Percentiles rank a stretch among this genome's conserved stretches.
Evolutionary conservation across 1,284 basidiomycete species (phyloP).

Genomic region (Pseudozyma flocculosa): DNA sequence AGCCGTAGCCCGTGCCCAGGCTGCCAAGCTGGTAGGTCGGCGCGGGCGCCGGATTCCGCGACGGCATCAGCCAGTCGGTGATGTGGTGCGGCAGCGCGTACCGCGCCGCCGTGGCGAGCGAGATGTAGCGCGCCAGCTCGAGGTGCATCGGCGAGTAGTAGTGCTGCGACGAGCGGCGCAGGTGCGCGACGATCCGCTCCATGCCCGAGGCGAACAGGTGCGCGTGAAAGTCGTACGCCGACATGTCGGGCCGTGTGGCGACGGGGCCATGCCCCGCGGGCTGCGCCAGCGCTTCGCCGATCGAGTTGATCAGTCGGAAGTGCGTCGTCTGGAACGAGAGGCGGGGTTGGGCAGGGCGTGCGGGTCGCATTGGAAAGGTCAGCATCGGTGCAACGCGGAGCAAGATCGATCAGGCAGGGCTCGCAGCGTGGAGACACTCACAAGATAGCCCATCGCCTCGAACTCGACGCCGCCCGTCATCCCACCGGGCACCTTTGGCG

Average conservation of each 20-base stretch:
- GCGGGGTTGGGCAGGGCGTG: no score
- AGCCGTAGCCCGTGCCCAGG: no score
- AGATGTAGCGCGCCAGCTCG: constrained; percentile 42
- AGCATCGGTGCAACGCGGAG: no score
- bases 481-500: constrained; percentile 89
- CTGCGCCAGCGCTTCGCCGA: constrained; percentile 20
- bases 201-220: constrained; percentile 39
- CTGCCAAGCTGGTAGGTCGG: background rate
- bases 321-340: constrained; percentile 33
- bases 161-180: constrained; percentile 31
- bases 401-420: no score
- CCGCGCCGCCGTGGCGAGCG: constrained; percentile 12
- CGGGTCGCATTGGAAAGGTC: no score
- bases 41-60: background rate
- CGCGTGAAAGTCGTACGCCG: constrained; percentile 31
- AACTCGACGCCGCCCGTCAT: constrained; percentile 98
- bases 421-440: no score
- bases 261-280: constrained; percentile 7
- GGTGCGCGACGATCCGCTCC: constrained; percentile 34
- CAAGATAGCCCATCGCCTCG: constrained; percentile 93
- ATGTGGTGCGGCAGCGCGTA: constrained; percentile 17
- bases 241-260: constrained; percentile 18
- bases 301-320: constrained; percentile 36
- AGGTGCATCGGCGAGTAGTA: constrained; percentile 52
- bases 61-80: constrained; percentile 25